These are phyloP conservation scores for Fallopia convolvulus DNA, from an alignment of 148 eudicot genomes.

Conservation along the genomic window DNA sequence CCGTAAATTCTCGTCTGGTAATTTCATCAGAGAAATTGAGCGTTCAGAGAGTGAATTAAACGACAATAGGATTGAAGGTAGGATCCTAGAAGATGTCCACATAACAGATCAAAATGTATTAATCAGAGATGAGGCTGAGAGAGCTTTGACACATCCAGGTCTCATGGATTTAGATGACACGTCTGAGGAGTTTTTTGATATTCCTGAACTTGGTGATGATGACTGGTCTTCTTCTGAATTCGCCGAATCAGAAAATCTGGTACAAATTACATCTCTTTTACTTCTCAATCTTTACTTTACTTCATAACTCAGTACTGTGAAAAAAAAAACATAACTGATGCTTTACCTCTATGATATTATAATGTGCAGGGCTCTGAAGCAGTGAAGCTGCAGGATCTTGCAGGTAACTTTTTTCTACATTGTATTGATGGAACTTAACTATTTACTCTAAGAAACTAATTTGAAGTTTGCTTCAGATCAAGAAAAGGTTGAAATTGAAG, in stretches of 20 bases:
- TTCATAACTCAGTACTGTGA: neutral
- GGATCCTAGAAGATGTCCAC: constrained; percentile 13
- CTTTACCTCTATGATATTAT: neutral
- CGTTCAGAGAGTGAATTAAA: constrained; percentile 22
- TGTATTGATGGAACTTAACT: neutral
- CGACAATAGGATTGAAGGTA: constrained; percentile 20
- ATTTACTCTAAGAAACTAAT: neutral
- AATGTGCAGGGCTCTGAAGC: constrained; percentile 40
- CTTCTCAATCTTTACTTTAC: neutral
- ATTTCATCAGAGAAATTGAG: constrained; percentile 21
- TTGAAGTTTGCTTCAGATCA: constrained; percentile 31
- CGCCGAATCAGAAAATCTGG: constrained; percentile 30
- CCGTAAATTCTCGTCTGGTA: constrained; percentile 25
- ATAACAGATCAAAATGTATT: constrained; percentile 15
- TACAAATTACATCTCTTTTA: constrained; percentile 11
- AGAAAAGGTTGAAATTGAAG: constrained; percentile 49
- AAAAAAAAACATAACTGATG: neutral
- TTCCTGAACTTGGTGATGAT: constrained; percentile 46
- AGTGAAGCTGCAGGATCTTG: constrained; percentile 49
- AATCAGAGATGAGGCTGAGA: constrained; percentile 24
- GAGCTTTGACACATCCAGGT: constrained; percentile 25
- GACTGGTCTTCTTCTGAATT: constrained; percentile 37
- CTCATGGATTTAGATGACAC: constrained; percentile 48
- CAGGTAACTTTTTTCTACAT: constrained; percentile 25
- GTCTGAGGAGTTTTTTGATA: constrained; percentile 66